These are phyloP conservation scores for Xylariomycetidae sp. DNA, from an alignment of 2,329 filamentous ascomycete species.

Conservation along the genomic window DNA sequence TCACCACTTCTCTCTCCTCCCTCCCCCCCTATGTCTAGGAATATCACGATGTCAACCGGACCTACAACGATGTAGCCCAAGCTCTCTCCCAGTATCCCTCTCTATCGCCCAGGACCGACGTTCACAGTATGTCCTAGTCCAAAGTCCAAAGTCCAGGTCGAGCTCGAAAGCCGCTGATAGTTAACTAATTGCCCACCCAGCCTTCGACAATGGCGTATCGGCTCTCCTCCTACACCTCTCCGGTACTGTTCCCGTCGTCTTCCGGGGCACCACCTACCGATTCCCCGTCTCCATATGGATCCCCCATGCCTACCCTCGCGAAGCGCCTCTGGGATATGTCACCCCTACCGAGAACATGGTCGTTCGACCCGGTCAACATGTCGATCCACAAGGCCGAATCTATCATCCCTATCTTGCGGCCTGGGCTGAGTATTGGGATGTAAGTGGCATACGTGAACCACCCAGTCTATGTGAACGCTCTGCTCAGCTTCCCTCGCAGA, in stretches of 20 bases:
- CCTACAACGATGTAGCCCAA: conserved; percentile 87
- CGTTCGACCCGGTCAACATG: conserved; percentile 88
- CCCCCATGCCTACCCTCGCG: conserved; percentile 81
- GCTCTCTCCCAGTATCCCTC: conserved; percentile 75
- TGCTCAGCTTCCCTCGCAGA: conserved; percentile 43
- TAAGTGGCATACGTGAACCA: conserved; percentile 43
- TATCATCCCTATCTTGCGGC: conserved; percentile 94
- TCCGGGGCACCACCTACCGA: conserved; percentile 82
- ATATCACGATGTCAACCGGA: conserved; percentile 88
- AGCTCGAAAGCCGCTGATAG: too few species aligned
- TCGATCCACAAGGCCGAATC: conserved; percentile 85
- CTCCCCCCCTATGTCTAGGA: conserved; percentile 50
- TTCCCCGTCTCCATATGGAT: conserved; percentile 94
- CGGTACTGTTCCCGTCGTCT: conserved; percentile 86
- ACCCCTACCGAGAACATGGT: conserved; percentile 84
- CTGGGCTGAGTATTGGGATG: conserved; percentile 88
- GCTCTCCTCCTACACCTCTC: conserved; percentile 81
- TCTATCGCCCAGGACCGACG: conserved; percentile 81
- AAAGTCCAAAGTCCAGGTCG: too few species aligned
- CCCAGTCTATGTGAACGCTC: background rate
- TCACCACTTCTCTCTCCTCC: conserved; percentile 4
- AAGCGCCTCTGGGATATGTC: conserved; percentile 83
- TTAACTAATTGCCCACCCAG: conserved; percentile 41
- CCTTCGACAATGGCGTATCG: conserved; percentile 82
- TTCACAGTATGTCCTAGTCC: conserved; percentile 67